A percentile compares a stretch with the other conserved stretches of the same genome.
phyloP scores from a whole-genome alignment of 495 filamentous ascomycete species.

The Aspergillus hancockii region DNA sequence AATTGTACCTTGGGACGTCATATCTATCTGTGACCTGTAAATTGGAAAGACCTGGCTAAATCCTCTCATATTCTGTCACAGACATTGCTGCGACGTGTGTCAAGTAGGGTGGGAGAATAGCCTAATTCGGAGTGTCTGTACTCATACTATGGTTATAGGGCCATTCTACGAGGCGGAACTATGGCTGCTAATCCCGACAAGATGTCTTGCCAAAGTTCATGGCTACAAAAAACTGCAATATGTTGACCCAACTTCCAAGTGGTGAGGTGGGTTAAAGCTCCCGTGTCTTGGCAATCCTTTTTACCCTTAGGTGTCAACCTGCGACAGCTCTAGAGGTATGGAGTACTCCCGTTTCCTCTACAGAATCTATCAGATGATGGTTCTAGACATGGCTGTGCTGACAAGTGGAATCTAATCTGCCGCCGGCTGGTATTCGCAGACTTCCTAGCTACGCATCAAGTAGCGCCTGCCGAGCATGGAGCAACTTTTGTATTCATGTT shows the following conservation, averaged over 20 bases:
- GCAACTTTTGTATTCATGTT: too few relatives aligned
- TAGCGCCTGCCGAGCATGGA: too few relatives aligned
- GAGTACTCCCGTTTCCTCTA: neutral
- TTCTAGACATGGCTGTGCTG: too few relatives aligned
- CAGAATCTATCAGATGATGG: neutral
- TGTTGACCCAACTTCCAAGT: neutral
- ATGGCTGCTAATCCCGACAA: conserved; percentile 2
- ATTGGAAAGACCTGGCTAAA: conserved; percentile 1
- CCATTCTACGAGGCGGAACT: neutral
- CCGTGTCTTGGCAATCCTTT: conserved; percentile 4
- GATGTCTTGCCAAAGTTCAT: too few relatives aligned
- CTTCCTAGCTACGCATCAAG: too few relatives aligned
- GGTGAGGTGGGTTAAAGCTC: neutral
- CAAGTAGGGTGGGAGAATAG: neutral
- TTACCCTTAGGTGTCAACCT: neutral
- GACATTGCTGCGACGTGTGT: conserved; percentile 6
- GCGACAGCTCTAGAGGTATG: neutral
- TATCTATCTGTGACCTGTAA: neutral
- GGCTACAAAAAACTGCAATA: neutral
- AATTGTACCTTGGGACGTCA: neutral
- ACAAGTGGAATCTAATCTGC: too few relatives aligned
- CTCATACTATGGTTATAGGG: neutral
- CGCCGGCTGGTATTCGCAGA: too few relatives aligned
- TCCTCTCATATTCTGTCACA: neutral
- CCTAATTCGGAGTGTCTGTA: conserved; percentile 1